Percentiles rank a stretch among this genome's conserved stretches.
Conservation (phyloP, 345 rosid species). For the Eutrema japonicum region DNA sequence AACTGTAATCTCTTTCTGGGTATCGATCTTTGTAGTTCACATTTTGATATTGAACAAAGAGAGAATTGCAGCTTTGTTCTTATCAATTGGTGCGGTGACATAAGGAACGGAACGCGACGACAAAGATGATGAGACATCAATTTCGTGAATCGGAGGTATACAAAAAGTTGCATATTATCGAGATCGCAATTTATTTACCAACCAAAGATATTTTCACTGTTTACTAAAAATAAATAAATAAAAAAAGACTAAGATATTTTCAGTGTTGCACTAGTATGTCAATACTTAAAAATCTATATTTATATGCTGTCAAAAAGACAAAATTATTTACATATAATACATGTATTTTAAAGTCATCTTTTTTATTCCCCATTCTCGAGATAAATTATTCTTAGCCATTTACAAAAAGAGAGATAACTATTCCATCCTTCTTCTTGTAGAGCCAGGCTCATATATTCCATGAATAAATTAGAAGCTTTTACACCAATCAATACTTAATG, state of each 20-base stretch:
- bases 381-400: constrained; percentile 39
- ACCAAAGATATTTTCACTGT: background rate
- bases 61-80: too few relatives aligned
- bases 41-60: too few relatives aligned
- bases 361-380: constrained; percentile 35
- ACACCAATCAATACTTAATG: constrained; percentile 44
- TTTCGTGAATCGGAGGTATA: too few relatives aligned
- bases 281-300: background rate
- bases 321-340: constrained; percentile 7
- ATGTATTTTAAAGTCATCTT: background rate
- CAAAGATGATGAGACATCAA: too few relatives aligned
- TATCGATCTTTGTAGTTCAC: too few relatives aligned
- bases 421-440: constrained; percentile 38
- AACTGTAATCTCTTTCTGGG: too few relatives aligned
- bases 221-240: too few relatives aligned
- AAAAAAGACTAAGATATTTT: background rate
- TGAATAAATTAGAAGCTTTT: constrained; percentile 32
- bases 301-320: background rate
- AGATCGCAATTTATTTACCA: background rate
- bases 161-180: background rate
- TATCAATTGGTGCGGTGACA: too few relatives aligned
- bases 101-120: too few relatives aligned
- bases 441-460: constrained; percentile 44
- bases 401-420: constrained; percentile 40
- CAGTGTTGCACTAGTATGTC: background rate